Evolutionary conservation across 257 asterid genomes (phyloP).

Genomic region (Nicotiana tabacum): DNA sequence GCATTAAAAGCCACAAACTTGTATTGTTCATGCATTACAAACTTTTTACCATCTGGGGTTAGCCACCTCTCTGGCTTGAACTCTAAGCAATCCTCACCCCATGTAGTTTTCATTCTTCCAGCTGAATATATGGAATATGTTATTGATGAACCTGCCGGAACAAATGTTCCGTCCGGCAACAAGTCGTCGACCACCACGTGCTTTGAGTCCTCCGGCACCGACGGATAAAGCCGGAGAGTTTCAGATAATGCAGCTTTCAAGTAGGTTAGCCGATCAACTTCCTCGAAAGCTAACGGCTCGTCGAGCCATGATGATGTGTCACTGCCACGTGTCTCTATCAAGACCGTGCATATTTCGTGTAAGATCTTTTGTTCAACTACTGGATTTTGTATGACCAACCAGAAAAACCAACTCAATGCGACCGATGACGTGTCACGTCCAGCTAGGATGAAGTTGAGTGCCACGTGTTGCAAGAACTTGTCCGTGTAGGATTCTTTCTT

Average conservation of each 20-base stretch:
- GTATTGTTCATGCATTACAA: constrained; percentile 63
- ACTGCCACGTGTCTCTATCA: constrained; percentile 64
- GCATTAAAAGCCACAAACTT: constrained; percentile 89
- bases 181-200: constrained; percentile 73
- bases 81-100: constrained; percentile 87
- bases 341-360: constrained; percentile 49
- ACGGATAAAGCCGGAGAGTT: constrained; percentile 76
- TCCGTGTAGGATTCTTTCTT: constrained; percentile 72
- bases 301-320: constrained; percentile 43
- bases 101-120: constrained; percentile 69
- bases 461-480: constrained; percentile 70
- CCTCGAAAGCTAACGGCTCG: constrained; percentile 63
- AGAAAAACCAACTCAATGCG: constrained; percentile 92
- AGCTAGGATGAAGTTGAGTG: constrained; percentile 90
- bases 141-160: constrained; percentile 79
- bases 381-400: constrained; percentile 68
- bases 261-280: constrained; percentile 65
- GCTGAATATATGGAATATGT: constrained; percentile 90
- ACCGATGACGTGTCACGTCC: constrained; percentile 95
- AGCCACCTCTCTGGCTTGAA: constrained; percentile 87
- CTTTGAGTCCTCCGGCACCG: constrained; percentile 91
- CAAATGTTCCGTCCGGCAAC: constrained; percentile 79
- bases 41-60: constrained; percentile 31
- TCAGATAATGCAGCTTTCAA: constrained; percentile 77
- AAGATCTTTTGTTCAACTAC: constrained; percentile 51